phyloP scores from a whole-genome alignment of 2,329 filamentous ascomycete genomes.

The Scolecobasidium constrictum region DNA sequence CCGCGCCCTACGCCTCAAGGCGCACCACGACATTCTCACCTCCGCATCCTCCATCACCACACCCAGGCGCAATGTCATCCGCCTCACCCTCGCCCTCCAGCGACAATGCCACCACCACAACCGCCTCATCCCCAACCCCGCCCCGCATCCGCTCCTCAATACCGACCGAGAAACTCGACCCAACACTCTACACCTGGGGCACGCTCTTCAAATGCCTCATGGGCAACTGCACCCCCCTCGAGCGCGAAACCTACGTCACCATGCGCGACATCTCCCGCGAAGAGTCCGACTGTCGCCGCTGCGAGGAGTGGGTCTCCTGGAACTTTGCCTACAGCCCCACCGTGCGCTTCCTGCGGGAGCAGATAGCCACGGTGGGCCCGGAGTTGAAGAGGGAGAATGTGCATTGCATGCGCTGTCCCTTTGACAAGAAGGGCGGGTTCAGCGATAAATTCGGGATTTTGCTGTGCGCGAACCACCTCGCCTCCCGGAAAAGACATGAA shows the following conservation, averaged over 20 bases:
- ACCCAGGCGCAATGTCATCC: no score
- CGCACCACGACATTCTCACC: no score
- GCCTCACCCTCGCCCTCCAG: no score
- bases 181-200: constrained; percentile 51
- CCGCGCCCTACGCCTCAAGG: no score
- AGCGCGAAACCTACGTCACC: constrained; percentile 65
- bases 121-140: no score
- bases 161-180: constrained; percentile 12
- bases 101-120: no score
- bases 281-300: constrained; percentile 65
- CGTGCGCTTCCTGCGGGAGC: constrained; percentile 76
- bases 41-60: no score
- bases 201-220: constrained; percentile 79
- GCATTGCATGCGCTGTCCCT: constrained; percentile 67
- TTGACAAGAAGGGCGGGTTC: constrained; percentile 70
- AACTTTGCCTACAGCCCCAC: constrained; percentile 60
- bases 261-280: constrained; percentile 67
- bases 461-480: constrained; percentile 85
- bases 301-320: constrained; percentile 74
- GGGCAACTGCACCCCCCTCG: constrained; percentile 58
- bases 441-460: constrained; percentile 77
- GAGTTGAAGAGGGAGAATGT: constrained; percentile 65
- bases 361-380: constrained; percentile 70
- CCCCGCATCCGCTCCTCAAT: neutral
- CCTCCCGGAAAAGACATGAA: constrained; percentile 70